Evolutionary conservation across 148 eudicot species (phyloP).

Genomic region (Rhododendron griersonianum): DNA sequence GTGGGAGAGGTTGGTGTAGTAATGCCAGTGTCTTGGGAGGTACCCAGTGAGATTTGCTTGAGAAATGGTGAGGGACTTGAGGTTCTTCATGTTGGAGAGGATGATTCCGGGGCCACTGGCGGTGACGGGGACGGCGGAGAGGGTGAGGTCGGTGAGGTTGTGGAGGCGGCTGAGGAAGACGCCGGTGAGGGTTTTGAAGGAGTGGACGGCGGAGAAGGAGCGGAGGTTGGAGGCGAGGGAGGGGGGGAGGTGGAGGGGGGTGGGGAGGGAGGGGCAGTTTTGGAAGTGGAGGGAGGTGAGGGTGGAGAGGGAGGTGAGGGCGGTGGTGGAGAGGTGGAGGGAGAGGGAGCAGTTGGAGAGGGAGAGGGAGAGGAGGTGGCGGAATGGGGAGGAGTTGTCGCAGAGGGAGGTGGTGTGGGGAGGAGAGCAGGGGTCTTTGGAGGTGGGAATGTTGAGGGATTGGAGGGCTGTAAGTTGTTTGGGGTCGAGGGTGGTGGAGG

Average conservation of each 20-base stretch:
- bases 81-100: slow-evolving; percentile 23
- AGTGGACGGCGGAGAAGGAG: slow-evolving; percentile 37
- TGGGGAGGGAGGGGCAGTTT: slow-evolving; percentile 49
- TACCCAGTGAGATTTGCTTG: slow-evolving; percentile 51
- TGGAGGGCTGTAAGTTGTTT: slow-evolving; percentile 66
- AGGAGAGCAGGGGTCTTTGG: slow-evolving; percentile 61
- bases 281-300: slow-evolving; percentile 30
- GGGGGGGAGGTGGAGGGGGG: slow-evolving; percentile 25
- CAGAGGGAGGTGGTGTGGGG: slow-evolving; percentile 37
- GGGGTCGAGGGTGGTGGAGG: slow-evolving; percentile 63
- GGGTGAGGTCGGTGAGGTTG: slow-evolving; percentile 42
- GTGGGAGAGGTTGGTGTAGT: slow-evolving; percentile 27
- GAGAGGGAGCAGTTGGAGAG: slow-evolving; percentile 59
- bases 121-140: slow-evolving; percentile 35
- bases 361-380: slow-evolving; percentile 56
- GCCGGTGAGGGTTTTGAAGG: slow-evolving; percentile 28
- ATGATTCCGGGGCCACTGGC: slow-evolving; percentile 56
- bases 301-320: slow-evolving; percentile 63
- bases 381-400: slow-evolving; percentile 54
- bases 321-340: slow-evolving; percentile 46
- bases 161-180: slow-evolving; percentile 31
- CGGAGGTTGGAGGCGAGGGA: slow-evolving; percentile 26
- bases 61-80: slow-evolving; percentile 39
- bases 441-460: slow-evolving; percentile 56
- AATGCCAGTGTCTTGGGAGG: slow-evolving; percentile 65